Percentiles rank a stretch among this genome's conserved stretches.
phyloP scores from a whole-genome alignment of 352 stramenopile species.

The Vaucheria bursata region DNA sequence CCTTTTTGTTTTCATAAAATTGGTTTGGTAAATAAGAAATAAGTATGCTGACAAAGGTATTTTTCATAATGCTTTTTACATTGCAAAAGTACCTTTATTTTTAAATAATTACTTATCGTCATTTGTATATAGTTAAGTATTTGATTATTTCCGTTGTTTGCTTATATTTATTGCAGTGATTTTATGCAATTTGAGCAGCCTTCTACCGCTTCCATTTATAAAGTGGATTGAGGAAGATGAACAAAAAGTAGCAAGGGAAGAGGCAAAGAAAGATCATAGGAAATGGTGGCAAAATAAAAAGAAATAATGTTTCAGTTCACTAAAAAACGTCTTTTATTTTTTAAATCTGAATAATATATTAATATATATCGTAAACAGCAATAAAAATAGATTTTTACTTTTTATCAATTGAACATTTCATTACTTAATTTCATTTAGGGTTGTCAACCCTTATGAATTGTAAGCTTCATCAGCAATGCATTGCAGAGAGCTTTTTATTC shows the following conservation, averaged over 20 bases:
- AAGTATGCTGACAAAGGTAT: background rate
- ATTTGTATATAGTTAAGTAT: background rate
- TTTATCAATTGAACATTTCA: no score
- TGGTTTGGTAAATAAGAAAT: background rate
- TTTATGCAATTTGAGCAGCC: constrained; percentile 43
- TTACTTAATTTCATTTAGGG: no score
- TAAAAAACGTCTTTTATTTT: no score
- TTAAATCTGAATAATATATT: no score
- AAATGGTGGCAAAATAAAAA: background rate
- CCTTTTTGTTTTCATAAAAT: background rate
- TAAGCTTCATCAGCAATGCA: no score
- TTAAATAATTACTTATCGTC: background rate
- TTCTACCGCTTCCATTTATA: constrained; percentile 44
- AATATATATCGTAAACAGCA: no score
- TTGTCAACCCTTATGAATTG: no score
- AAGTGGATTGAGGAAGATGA: constrained; percentile 47
- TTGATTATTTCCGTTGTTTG: background rate
- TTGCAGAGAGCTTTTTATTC: no score
- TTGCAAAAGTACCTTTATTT: background rate
- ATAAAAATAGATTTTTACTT: no score
- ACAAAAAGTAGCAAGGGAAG: background rate
- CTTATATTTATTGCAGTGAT: constrained; percentile 7
- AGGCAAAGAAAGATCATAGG: background rate
- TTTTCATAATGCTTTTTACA: background rate
- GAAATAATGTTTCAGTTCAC: no score